Evolutionary conservation across 2,329 filamentous ascomycete genomes (phyloP).

Genomic region (Neurospora sp.): DNA sequence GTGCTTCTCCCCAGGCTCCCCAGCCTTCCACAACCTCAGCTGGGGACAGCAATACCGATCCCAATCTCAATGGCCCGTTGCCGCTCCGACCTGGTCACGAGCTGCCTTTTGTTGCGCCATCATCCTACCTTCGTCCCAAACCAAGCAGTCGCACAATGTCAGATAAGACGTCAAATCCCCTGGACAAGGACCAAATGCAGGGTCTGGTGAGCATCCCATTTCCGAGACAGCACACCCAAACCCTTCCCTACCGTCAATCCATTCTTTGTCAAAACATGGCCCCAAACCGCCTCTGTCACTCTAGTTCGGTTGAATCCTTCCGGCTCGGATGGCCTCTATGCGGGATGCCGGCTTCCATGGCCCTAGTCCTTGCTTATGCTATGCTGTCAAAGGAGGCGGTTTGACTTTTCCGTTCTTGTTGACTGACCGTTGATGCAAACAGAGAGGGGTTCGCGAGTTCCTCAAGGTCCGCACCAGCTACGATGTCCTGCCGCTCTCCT

Average conservation of each 20-base stretch:
- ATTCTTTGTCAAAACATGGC: neutral
- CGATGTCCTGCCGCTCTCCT: constrained; percentile 92
- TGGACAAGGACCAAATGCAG: constrained; percentile 70
- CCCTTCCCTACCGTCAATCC: neutral
- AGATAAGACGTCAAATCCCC: constrained; percentile 41
- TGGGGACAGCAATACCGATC: constrained; percentile 6
- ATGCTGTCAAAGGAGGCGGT: neutral
- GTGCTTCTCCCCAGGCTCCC: constrained; percentile 8
- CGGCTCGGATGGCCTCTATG: neutral
- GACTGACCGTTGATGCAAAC: constrained; percentile 13
- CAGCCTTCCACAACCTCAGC: neutral
- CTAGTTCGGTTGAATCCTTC: neutral
- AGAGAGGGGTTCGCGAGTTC: constrained; percentile 91
- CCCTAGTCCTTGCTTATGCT: neutral
- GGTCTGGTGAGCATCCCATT: constrained; percentile 53
- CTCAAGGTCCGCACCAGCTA: constrained; percentile 94
- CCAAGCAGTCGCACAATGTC: constrained; percentile 30
- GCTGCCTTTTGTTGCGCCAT: constrained; percentile 50
- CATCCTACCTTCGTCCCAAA: constrained; percentile 43
- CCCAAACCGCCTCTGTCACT: neutral
- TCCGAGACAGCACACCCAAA: constrained; percentile 11
- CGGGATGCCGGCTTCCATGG: neutral
- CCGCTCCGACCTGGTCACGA: constrained; percentile 31
- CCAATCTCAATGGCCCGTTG: constrained; percentile 15
- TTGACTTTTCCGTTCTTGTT: neutral